These are phyloP conservation scores for Corylus heterophylla DNA, from an alignment of 306 rosid species.

Conservation along the genomic window DNA sequence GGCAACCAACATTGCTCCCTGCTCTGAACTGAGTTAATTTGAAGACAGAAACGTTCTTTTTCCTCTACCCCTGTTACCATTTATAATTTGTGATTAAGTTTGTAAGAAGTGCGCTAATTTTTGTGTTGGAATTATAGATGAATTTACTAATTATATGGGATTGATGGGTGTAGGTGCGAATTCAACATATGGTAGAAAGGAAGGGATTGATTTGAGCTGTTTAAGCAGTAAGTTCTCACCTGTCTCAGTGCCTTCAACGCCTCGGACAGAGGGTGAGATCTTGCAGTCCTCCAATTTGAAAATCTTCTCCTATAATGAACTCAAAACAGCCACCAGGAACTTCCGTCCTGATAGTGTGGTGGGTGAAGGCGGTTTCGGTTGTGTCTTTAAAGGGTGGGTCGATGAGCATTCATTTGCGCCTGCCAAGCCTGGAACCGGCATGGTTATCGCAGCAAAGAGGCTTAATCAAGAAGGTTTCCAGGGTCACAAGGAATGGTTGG, in stretches of 20 bases:
- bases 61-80: background rate
- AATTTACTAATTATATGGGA: constrained; percentile 8
- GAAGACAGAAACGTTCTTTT: background rate
- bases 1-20: background rate
- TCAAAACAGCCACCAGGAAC: constrained; percentile 83
- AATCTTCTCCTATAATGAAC: constrained; percentile 68
- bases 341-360: constrained; percentile 97
- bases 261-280: constrained; percentile 93
- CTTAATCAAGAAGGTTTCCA: constrained; percentile 95
- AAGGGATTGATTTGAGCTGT: constrained; percentile 36
- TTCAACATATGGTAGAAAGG: constrained; percentile 41
- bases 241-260: constrained; percentile 60
- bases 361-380: constrained; percentile 97
- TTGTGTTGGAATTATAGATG: constrained; percentile 20
- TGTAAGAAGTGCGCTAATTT: constrained; percentile 10
- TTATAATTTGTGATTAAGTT: background rate
- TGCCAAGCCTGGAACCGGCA: constrained; percentile 81
- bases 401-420: constrained; percentile 78
- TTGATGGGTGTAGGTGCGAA: constrained; percentile 42
- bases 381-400: constrained; percentile 92
- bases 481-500: constrained; percentile 99
- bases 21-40: background rate
- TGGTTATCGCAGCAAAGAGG: constrained; percentile 88
- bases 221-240: constrained; percentile 53
- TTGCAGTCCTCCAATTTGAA: constrained; percentile 77